phyloP scores from a whole-genome alignment of 257 asterid genomes.

The Solanum sejunctum region DNA sequence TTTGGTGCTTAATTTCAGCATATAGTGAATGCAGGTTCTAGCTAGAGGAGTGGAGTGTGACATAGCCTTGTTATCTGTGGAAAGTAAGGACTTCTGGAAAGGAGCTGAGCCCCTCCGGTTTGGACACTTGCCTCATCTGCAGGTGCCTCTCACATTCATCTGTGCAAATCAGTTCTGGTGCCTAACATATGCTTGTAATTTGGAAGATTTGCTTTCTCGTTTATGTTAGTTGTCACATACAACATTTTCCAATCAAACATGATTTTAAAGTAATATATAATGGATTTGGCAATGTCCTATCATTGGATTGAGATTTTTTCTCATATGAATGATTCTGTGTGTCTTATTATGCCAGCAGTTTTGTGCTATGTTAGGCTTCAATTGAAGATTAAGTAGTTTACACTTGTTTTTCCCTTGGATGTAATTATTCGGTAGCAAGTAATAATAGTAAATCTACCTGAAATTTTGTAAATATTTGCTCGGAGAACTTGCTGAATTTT shows the following conservation, averaged over 20 bases:
- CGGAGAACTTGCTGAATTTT: neutral
- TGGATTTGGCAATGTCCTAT: neutral
- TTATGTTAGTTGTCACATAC: neutral
- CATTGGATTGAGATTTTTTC: neutral
- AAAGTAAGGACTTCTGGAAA: slow-evolving; percentile 72
- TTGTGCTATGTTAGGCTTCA: neutral
- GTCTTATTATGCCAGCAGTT: neutral
- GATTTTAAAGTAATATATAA: neutral
- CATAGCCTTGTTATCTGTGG: slow-evolving; percentile 81
- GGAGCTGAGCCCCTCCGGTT: slow-evolving; percentile 72
- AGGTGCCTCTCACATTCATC: slow-evolving; percentile 32
- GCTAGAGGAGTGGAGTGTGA: slow-evolving; percentile 91
- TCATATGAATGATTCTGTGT: neutral
- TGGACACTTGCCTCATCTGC: slow-evolving; percentile 70
- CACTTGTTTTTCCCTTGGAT: neutral
- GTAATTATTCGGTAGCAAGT: neutral
- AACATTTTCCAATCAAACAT: neutral
- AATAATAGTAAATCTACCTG: neutral
- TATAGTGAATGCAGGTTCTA: slow-evolving; percentile 39
- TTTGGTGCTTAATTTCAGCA: neutral
- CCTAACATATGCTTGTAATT: neutral
- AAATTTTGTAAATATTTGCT: neutral
- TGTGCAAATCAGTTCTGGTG: neutral
- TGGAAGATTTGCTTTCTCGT: neutral
- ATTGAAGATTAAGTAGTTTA: neutral